A percentile compares a stretch with the other conserved stretches of the same genome.
Evolutionary conservation across 352 stramenopile genomes (phyloP).

Genomic region (Pythium pectinolyticum): DNA sequence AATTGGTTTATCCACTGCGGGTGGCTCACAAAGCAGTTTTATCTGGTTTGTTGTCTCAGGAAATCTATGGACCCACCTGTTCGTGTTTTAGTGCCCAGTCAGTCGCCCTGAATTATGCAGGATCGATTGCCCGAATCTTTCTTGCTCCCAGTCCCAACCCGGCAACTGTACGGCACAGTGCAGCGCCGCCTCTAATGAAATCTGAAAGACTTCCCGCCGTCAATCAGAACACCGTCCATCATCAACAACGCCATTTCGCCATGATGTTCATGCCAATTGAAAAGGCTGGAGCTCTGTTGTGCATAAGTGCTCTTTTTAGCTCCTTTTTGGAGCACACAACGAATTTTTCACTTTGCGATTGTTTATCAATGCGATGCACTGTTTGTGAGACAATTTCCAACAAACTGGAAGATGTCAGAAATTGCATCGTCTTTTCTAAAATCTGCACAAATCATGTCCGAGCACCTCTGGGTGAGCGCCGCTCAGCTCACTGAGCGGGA

Average conservation of each 20-base stretch:
- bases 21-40: no score
- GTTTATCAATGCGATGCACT: not conserved
- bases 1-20: no score
- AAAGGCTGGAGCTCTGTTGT: not conserved
- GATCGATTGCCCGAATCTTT: no score
- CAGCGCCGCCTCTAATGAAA: no score
- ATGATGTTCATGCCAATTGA: not conserved
- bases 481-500: not conserved
- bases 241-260: not conserved
- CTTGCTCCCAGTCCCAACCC: no score
- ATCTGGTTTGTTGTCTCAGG: no score
- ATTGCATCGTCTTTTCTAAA: constrained; percentile 3
- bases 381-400: not conserved
- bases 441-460: not conserved
- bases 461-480: not conserved
- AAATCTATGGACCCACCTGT: no score
- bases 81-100: no score
- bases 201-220: not conserved
- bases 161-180: no score
- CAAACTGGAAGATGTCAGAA: constrained; percentile 3
- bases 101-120: no score
- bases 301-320: not conserved
- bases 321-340: not conserved
- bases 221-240: not conserved
- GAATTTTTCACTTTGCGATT: not conserved